These are phyloP conservation scores for Serendipita indica DNA, from an alignment of 768 basidiomycete genomes.

Conservation along the genomic window DNA sequence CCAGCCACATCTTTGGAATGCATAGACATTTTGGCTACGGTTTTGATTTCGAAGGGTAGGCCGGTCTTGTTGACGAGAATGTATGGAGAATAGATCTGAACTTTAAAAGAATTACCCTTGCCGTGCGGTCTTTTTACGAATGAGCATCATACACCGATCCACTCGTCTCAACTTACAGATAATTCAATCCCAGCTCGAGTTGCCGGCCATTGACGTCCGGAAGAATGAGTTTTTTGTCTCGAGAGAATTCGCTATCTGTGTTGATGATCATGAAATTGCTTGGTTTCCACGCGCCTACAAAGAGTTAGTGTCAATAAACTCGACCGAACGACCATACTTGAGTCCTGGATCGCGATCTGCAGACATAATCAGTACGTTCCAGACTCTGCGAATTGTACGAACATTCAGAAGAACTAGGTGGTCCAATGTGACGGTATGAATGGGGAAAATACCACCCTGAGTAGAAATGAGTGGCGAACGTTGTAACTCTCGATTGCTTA, in stretches of 20 bases:
- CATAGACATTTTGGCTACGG: constrained; percentile 44
- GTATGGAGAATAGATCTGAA: constrained; percentile 86
- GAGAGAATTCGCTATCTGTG: constrained; percentile 78
- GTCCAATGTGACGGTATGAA: constrained; percentile 84
- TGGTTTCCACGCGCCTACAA: constrained; percentile 28
- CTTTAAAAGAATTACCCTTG: constrained; percentile 89
- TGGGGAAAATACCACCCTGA: constrained; percentile 85
- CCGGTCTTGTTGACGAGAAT: constrained; percentile 87
- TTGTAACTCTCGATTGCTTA: neutral
- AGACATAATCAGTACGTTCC: neutral
- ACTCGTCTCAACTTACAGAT: constrained; percentile 45
- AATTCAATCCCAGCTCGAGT: constrained; percentile 72
- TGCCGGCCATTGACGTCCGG: constrained; percentile 62
- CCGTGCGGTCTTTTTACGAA: constrained; percentile 44
- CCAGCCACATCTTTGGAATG: constrained; percentile 71
- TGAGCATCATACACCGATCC: no score
- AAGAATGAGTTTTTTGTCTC: constrained; percentile 56
- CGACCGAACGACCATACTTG: constrained; percentile 36
- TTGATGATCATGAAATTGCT: constrained; percentile 98
- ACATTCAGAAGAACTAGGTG: constrained; percentile 85
- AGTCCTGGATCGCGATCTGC: constrained; percentile 55
- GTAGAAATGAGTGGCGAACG: neutral
- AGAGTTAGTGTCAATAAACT: neutral
- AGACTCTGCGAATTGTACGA: constrained; percentile 12
- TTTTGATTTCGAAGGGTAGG: constrained; percentile 60